phyloP scores from a whole-genome alignment of 257 asterid genomes.

The Cordia subcordata region DNA sequence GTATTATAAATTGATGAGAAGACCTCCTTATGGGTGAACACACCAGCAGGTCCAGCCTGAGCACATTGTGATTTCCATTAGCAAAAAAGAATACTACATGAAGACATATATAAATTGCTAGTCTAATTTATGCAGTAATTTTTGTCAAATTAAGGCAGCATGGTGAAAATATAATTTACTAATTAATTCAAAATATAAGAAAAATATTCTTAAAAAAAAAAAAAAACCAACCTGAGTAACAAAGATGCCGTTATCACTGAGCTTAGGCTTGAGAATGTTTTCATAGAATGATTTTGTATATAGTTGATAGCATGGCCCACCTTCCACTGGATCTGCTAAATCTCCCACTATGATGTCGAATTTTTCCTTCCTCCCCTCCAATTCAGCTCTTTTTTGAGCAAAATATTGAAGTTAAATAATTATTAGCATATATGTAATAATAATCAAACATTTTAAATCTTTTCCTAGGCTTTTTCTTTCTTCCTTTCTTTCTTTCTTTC shows the following conservation, averaged over 20 bases:
- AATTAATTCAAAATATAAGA: too few species aligned
- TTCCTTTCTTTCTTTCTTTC: too few species aligned
- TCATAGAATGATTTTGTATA: conserved; percentile 82
- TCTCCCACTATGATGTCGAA: conserved; percentile 89
- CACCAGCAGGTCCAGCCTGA: conserved; percentile 98
- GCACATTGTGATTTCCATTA: too few species aligned
- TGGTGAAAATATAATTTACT: too few species aligned
- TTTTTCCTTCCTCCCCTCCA: conserved; percentile 70
- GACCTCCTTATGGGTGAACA: conserved; percentile 84
- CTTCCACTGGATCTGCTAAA: conserved; percentile 96
- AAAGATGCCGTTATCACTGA: conserved; percentile 63
- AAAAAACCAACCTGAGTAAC: conserved; percentile 66
- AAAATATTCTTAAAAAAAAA: too few species aligned
- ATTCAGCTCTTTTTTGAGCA: conserved; percentile 54
- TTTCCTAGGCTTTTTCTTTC: too few species aligned
- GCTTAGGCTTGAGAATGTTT: conserved; percentile 80
- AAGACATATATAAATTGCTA: neutral
- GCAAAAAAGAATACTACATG: too few species aligned
- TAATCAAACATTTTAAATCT: too few species aligned
- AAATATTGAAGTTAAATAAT: too few species aligned
- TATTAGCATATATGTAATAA: too few species aligned
- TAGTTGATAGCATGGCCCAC: conserved; percentile 95
- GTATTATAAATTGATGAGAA: conserved; percentile 95
- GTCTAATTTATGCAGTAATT: too few species aligned
- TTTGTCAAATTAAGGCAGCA: too few species aligned